phyloP scores from a whole-genome alignment of 495 filamentous ascomycete species.

The Penicillium paxilli region DNA sequence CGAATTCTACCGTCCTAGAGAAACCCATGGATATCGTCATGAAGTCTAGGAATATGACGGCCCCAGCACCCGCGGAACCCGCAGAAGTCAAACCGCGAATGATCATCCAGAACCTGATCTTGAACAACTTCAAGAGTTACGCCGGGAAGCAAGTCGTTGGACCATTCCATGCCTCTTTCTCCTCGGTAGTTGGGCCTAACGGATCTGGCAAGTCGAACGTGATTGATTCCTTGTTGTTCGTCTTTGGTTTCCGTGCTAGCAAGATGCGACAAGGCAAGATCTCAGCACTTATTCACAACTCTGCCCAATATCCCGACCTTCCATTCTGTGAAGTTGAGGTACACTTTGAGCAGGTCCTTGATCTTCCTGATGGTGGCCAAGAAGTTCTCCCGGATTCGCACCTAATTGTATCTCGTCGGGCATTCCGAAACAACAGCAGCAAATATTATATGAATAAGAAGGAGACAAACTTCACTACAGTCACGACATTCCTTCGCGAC shows the following conservation, averaged over 20 bases:
- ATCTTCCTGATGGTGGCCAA: constrained; percentile 71
- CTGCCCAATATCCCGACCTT: constrained; percentile 78
- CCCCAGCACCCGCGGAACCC: constrained; percentile 64
- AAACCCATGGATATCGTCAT: constrained; percentile 93
- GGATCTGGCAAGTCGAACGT: constrained; percentile 99
- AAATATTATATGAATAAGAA: constrained; percentile 94
- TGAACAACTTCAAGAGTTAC: constrained; percentile 98
- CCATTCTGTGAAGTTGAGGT: constrained; percentile 94
- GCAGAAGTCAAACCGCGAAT: constrained; percentile 77
- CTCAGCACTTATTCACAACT: constrained; percentile 96
- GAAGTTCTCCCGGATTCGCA: constrained; percentile 78
- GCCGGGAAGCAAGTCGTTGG: constrained; percentile 93
- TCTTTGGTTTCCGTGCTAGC: constrained; percentile 97
- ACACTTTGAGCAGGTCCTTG: constrained; percentile 91
- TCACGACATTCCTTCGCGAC: constrained; percentile 84
- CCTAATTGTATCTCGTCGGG: constrained; percentile 84
- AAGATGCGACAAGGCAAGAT: constrained; percentile 99
- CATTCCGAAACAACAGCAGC: constrained; percentile 97
- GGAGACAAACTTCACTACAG: constrained; percentile 85
- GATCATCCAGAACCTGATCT: constrained; percentile 85
- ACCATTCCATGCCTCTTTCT: constrained; percentile 95
- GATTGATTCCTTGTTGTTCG: constrained; percentile 95
- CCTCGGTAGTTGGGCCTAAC: constrained; percentile 97
- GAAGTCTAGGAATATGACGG: constrained; percentile 73
- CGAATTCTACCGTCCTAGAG: constrained; percentile 73